Evolutionary conservation across 805 yeast genomes (phyloP).

Genomic region (Candida tibetensis): DNA sequence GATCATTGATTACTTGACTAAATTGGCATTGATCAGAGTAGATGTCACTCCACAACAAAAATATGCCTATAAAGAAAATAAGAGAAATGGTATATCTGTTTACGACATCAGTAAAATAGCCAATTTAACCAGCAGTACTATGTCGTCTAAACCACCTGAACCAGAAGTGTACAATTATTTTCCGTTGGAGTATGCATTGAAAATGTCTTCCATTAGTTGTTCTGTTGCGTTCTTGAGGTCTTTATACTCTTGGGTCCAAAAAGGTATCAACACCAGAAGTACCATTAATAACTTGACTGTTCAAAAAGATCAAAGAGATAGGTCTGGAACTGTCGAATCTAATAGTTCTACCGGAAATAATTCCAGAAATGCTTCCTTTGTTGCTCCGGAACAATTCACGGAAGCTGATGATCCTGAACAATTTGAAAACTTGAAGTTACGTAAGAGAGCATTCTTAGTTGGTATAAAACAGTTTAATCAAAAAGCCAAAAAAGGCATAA

Average conservation of each 20-base stretch:
- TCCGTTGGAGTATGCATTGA: conserved; percentile 81
- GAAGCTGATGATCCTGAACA: conserved; percentile 74
- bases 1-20: conserved; percentile 74
- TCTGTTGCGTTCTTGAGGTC: conserved; percentile 81
- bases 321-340: conserved; percentile 32
- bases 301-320: conserved; percentile 16
- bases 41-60: conserved; percentile 71
- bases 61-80: conserved; percentile 41
- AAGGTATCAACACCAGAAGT: conserved; percentile 29
- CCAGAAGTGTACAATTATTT: conserved; percentile 52
- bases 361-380: conserved; percentile 32
- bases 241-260: conserved; percentile 82
- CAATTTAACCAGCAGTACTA: conserved; percentile 65
- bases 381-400: conserved; percentile 14
- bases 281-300: conserved; percentile 3
- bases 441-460: conserved; percentile 77
- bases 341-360: conserved; percentile 21
- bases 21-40: conserved; percentile 64
- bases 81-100: conserved; percentile 58
- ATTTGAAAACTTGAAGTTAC: conserved; percentile 78
- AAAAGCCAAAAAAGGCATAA: conserved; percentile 80
- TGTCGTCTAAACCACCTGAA: conserved; percentile 54
- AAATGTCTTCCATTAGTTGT: conserved; percentile 75
- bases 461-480: conserved; percentile 78
- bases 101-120: conserved; percentile 75